A percentile compares a stretch with the other conserved stretches of the same genome.
These are phyloP conservation scores for Alternaria angustiovoidea DNA, from an alignment of 2,329 filamentous ascomycete species.

Conservation along the genomic window DNA sequence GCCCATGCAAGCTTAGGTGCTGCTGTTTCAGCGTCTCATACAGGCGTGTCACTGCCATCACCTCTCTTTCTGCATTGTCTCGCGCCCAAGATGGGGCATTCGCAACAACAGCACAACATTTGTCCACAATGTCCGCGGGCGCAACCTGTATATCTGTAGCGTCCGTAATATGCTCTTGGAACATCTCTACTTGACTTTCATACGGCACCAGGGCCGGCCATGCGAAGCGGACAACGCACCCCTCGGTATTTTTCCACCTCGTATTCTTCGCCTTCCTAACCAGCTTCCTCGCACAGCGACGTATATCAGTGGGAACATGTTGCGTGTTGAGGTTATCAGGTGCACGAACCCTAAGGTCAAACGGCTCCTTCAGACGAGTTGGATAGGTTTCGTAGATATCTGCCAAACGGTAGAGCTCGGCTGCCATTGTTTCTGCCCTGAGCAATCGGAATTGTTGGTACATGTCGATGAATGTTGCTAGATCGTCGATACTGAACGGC, in stretches of 20 bases:
- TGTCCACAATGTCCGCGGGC: background rate
- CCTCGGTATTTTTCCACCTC: background rate
- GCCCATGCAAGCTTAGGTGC: background rate
- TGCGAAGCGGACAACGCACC: slow-evolving; percentile 6
- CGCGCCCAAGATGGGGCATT: background rate
- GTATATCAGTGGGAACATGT: slow-evolving; percentile 6
- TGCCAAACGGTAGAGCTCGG: slow-evolving; percentile 9
- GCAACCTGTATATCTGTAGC: background rate
- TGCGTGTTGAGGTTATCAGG: slow-evolving; percentile 2
- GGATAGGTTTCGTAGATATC: slow-evolving; percentile 17
- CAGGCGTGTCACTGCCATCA: background rate
- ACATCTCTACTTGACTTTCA: slow-evolving; percentile 11
- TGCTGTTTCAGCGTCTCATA: background rate
- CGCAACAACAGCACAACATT: background rate
- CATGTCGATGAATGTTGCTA: slow-evolving; percentile 2
- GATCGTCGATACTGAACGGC: background rate
- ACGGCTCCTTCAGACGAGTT: slow-evolving; percentile 14
- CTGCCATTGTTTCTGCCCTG: slow-evolving; percentile 11
- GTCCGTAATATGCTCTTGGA: background rate
- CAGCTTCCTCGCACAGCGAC: background rate
- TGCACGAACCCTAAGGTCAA: slow-evolving; percentile 8
- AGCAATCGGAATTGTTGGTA: slow-evolving; percentile 11
- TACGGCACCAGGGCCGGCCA: slow-evolving; percentile 20
- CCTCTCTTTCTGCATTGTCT: background rate
- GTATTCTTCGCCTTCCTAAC: background rate